Evolutionary conservation across 441 rosid genomes (phyloP).

Genomic region (Euphorbia schlechtendalii): DNA sequence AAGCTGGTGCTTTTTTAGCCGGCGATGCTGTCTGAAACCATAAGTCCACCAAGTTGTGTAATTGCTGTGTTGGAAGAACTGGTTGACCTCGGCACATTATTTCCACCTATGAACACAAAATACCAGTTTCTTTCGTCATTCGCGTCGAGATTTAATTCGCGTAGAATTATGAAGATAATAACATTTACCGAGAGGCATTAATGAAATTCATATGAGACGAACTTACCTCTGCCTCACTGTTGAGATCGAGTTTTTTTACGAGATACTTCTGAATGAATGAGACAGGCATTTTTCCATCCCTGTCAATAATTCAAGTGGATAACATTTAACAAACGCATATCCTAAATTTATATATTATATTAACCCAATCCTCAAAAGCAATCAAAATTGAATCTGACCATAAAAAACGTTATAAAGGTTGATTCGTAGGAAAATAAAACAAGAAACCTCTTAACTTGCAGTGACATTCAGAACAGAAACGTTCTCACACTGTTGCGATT

Average conservation of each 20-base stretch:
- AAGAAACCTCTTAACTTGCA: not conserved
- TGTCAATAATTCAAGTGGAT: slow-evolving; percentile 12
- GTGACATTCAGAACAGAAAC: not conserved
- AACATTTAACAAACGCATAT: no score
- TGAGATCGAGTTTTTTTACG: slow-evolving; percentile 55
- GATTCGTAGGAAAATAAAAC: not conserved
- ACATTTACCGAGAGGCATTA: no score
- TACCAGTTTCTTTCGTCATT: no score
- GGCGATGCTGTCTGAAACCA: slow-evolving; percentile 49
- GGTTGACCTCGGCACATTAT: slow-evolving; percentile 52
- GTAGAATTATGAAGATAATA: no score
- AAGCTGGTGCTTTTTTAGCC: slow-evolving; percentile 39
- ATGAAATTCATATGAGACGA: no score
- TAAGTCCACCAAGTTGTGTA: slow-evolving; percentile 49
- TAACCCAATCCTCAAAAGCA: not conserved
- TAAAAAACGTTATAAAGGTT: not conserved
- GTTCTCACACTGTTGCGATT: not conserved
- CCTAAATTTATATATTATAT: no score
- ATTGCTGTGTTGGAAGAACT: slow-evolving; percentile 36
- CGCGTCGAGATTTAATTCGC: no score
- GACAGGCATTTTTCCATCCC: slow-evolving; percentile 64
- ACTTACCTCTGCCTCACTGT: slow-evolving; percentile 54
- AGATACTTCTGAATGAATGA: slow-evolving; percentile 65
- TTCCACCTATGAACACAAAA: no score
- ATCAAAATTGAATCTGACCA: not conserved